These are phyloP conservation scores for Capronia americana DNA, from an alignment of 2,329 filamentous ascomycete genomes.

Conservation along the genomic window DNA sequence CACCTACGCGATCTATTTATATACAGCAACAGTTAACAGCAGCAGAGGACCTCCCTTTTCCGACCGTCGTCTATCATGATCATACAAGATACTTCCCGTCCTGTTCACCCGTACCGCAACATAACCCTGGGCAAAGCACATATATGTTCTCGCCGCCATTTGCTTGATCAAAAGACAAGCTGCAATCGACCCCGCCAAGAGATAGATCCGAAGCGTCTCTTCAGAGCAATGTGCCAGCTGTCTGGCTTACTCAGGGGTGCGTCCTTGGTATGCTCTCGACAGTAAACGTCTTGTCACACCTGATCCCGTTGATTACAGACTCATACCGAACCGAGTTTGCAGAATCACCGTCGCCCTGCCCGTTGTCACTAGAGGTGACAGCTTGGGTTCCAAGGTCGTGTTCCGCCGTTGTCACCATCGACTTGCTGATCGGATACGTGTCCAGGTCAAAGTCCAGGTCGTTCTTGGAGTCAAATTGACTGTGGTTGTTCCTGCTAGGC, in stretches of 20 bases:
- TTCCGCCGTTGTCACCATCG: conserved; percentile 19
- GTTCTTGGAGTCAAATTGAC: conserved; percentile 19
- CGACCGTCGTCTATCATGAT: neutral
- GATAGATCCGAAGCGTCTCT: neutral
- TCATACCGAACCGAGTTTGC: conserved; percentile 25
- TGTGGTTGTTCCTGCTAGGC: conserved; percentile 12
- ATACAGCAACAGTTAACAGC: neutral
- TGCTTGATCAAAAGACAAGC: neutral
- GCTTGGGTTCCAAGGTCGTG: conserved; percentile 17
- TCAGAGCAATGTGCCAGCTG: neutral
- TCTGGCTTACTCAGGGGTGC: conserved; percentile 2
- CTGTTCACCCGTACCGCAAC: neutral
- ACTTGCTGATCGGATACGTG: conserved; percentile 32
- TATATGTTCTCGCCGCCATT: neutral
- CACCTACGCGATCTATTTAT: neutral
- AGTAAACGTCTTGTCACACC: conserved; percentile 32
- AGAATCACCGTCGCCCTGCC: conserved; percentile 24
- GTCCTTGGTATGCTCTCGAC: conserved; percentile 23
- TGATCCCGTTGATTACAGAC: conserved; percentile 20
- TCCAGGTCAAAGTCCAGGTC: conserved; percentile 29
- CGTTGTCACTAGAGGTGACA: conserved; percentile 1
- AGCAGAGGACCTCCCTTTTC: neutral
- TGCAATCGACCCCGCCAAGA: neutral
- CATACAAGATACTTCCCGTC: neutral
- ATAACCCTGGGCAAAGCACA: neutral